Percentiles rank a stretch among this genome's conserved stretches.
phyloP scores from a whole-genome alignment of 768 basidiomycete genomes.

The Boletus rubroflammeus region DNA sequence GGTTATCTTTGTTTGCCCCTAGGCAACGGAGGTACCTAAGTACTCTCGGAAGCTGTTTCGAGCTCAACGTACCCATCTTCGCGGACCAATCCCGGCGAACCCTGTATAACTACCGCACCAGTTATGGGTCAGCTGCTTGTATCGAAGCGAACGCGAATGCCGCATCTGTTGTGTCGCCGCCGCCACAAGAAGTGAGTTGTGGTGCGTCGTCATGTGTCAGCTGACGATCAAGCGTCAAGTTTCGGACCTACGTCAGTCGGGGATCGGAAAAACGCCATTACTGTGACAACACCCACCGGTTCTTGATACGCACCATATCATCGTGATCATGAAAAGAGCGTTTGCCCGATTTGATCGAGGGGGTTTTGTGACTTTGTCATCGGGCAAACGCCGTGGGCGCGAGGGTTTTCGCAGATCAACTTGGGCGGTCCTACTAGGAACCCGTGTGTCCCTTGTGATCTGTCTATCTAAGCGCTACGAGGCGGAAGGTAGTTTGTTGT shows the following conservation, averaged over 20 bases:
- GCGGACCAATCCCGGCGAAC: not conserved
- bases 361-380: not conserved
- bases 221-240: not conserved
- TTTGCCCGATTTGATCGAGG: not conserved
- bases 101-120: not conserved
- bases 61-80: slow-evolving; percentile 1
- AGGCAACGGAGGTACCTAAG: not conserved
- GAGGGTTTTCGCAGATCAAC: not conserved
- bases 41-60: not conserved
- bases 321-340: not conserved
- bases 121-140: not conserved
- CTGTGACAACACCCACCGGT: not conserved
- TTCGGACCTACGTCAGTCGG: not conserved
- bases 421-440: not conserved
- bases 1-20: not conserved
- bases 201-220: not conserved
- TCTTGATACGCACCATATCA: not conserved
- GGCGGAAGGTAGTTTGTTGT: not conserved
- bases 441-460: not conserved
- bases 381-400: not conserved
- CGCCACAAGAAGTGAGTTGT: not conserved
- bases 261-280: not conserved
- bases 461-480: not conserved
- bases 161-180: not conserved
- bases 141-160: not conserved